These are phyloP conservation scores for Stephania yunnanensis DNA, from an alignment of 164 flowering plant genomes.

Conservation along the genomic window DNA sequence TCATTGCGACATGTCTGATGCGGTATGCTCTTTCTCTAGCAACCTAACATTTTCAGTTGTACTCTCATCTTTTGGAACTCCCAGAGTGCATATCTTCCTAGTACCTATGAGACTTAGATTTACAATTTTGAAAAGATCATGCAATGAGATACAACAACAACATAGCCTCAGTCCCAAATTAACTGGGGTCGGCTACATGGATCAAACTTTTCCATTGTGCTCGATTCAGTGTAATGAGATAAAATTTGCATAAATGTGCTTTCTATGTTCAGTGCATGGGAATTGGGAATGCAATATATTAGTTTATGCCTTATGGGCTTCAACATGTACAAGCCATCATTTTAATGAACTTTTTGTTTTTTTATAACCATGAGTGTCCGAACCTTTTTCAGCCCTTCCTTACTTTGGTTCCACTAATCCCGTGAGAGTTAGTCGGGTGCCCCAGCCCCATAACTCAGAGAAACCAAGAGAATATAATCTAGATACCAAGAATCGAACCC, in stretches of 20 bases:
- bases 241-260: background rate
- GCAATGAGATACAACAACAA: no score
- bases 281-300: background rate
- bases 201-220: no score
- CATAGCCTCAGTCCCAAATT: no score
- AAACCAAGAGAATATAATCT: no score
- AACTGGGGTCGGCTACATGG: no score
- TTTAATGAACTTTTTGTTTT: background rate
- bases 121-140: background rate
- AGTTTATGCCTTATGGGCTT: background rate
- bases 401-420: no score
- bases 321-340: background rate
- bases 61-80: background rate
- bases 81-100: background rate
- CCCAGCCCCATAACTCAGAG: no score
- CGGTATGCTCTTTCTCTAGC: slow-evolving; percentile 34
- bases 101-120: background rate
- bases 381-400: no score
- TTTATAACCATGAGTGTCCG: no score
- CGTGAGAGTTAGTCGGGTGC: no score
- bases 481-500: no score
- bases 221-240: no score
- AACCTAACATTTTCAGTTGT: background rate
- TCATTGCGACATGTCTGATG: slow-evolving; percentile 80
- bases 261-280: background rate